Evolutionary conservation across 129 eudicot genomes (phyloP).

Genomic region (Kitagawia praeruptora): DNA sequence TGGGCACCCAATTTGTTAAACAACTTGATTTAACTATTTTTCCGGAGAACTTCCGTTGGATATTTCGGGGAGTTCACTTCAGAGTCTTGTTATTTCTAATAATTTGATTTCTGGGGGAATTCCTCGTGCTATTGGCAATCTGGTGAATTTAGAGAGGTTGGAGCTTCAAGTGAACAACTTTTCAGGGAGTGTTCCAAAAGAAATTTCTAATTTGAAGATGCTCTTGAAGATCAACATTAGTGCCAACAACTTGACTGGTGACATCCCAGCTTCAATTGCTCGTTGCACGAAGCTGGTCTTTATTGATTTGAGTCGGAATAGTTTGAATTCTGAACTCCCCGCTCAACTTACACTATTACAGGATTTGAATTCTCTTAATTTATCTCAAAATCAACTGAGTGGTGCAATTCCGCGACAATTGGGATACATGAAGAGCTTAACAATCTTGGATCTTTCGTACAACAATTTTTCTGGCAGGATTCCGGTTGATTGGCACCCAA

Average conservation of each 20-base stretch:
- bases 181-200: conserved; percentile 47
- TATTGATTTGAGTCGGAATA: conserved; percentile 65
- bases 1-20: conserved; percentile 11
- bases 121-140: conserved; percentile 45
- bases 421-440: conserved; percentile 49
- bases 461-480: conserved; percentile 55
- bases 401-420: conserved; percentile 62
- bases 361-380: conserved; percentile 43
- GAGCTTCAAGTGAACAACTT: conserved; percentile 45
- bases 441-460: conserved; percentile 61
- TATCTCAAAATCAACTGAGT: conserved; percentile 47
- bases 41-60: conserved; percentile 55
- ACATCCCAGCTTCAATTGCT: conserved; percentile 44
- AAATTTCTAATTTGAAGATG: conserved; percentile 34
- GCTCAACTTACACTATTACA: conserved; percentile 27
- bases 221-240: conserved; percentile 40
- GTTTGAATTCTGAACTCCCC: conserved; percentile 49
- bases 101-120: conserved; percentile 57
- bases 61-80: conserved; percentile 28
- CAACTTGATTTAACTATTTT: conserved; percentile 54
- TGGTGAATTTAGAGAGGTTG: conserved; percentile 32
- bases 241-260: conserved; percentile 43
- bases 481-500: conserved; percentile 53
- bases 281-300: conserved; percentile 31
- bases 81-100: conserved; percentile 40